Conservation (phyloP, 148 eudicot species). For the Fagopyrum homotropicum region DNA sequence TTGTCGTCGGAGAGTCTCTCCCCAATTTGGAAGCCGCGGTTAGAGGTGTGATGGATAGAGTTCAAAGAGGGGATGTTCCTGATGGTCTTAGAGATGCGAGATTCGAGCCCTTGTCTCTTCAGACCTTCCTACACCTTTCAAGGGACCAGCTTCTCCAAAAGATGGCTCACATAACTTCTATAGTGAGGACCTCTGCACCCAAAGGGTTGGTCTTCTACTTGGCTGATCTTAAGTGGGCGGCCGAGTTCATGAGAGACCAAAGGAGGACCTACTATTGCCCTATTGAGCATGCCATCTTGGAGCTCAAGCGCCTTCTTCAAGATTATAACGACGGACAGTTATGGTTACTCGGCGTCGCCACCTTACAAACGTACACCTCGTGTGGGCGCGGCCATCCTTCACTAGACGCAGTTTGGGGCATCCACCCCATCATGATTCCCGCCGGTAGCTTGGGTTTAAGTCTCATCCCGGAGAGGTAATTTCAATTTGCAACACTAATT, state of each 20-base stretch:
- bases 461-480: conserved; percentile 61
- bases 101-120: conserved; percentile 44
- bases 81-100: conserved; percentile 48
- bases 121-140: conserved; percentile 31
- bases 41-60: conserved; percentile 39
- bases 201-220: conserved; percentile 67
- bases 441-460: conserved; percentile 49
- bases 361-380: conserved; percentile 68
- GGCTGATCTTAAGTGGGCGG: conserved; percentile 81
- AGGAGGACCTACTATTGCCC: conserved; percentile 48
- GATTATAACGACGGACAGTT: conserved; percentile 39
- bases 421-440: conserved; percentile 69
- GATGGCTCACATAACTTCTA: conserved; percentile 38
- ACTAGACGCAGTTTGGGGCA: conserved; percentile 56
- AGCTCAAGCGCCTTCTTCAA: conserved; percentile 48
- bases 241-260: conserved; percentile 39
- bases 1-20: conserved; percentile 64
- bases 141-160: conserved; percentile 57
- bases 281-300: conserved; percentile 65
- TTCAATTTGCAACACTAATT: background rate
- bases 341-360: conserved; percentile 73
- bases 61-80: conserved; percentile 52
- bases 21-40: conserved; percentile 42
- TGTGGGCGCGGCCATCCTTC: conserved; percentile 53
- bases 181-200: conserved; percentile 34